Evolutionary conservation across 106 monocot genomes (phyloP).

Genomic region (Iris macrosiphon): DNA sequence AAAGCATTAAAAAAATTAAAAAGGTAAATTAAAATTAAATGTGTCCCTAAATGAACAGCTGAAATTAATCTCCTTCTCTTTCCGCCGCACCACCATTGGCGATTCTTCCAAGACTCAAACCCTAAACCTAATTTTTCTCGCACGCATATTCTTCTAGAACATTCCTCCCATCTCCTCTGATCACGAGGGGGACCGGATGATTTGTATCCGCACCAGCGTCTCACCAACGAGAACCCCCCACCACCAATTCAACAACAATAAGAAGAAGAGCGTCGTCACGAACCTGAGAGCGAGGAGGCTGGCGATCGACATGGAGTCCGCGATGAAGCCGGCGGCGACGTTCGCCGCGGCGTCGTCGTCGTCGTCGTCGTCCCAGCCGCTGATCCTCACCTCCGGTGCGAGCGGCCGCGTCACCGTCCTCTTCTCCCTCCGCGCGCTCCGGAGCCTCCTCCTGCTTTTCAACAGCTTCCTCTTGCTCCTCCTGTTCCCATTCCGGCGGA

Average conservation of each 20-base stretch:
- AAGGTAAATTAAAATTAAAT: no score
- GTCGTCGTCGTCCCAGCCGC: neutral
- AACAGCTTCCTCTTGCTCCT: slow-evolving; percentile 32
- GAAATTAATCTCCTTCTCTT: no score
- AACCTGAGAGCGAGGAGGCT: neutral
- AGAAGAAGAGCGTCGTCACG: neutral
- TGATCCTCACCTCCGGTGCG: slow-evolving; percentile 39
- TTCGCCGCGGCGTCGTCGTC: neutral
- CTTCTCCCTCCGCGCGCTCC: slow-evolving; percentile 23
- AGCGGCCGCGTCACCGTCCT: slow-evolving; percentile 29
- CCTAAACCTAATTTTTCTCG: no score
- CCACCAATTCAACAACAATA: neutral
- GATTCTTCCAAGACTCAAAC: no score
- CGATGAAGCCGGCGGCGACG: neutral
- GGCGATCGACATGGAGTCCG: slow-evolving; percentile 3
- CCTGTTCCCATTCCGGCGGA: slow-evolving; percentile 25
- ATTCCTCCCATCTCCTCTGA: no score
- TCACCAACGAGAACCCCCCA: no score
- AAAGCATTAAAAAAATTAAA: no score
- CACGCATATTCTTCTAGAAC: no score
- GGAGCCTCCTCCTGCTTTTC: slow-evolving; percentile 24
- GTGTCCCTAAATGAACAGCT: no score
- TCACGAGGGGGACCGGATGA: no score
- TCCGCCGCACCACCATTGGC: no score
- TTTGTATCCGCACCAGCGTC: neutral